A percentile compares a stretch with the other conserved stretches of the same genome.
These are phyloP conservation scores for Plasmodium inui DNA, from an alignment of 169 alveolate species.

Conservation along the genomic window DNA sequence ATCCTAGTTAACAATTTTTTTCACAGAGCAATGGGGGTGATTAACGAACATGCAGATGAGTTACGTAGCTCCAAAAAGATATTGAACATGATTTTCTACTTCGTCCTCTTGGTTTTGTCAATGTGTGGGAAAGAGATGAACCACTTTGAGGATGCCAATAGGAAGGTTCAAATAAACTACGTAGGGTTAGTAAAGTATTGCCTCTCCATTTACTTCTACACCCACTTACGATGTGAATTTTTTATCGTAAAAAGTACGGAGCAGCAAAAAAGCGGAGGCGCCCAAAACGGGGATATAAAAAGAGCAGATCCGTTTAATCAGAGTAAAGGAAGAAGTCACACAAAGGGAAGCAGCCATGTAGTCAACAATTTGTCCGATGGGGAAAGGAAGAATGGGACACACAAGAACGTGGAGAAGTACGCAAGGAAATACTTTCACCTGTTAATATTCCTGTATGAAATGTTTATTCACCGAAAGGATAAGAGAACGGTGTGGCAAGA, in stretches of 20 bases:
- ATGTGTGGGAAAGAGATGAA: constrained; percentile 18
- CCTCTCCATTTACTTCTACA: constrained; percentile 17
- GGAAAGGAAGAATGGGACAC: background rate
- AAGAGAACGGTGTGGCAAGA: background rate
- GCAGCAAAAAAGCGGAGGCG: background rate
- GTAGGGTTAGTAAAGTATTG: constrained; percentile 7
- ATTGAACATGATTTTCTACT: constrained; percentile 35
- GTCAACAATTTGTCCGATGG: background rate
- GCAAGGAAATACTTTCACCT: constrained; percentile 27
- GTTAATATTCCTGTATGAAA: constrained; percentile 32
- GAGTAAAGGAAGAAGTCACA: background rate
- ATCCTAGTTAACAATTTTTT: constrained; percentile 41
- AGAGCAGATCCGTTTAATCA: background rate
- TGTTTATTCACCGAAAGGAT: constrained; percentile 41
- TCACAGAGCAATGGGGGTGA: constrained; percentile 9
- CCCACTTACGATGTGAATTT: background rate
- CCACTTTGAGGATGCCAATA: constrained; percentile 11
- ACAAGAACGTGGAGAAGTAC: constrained; percentile 17
- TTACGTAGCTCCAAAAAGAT: constrained; percentile 4
- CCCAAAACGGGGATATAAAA: background rate
- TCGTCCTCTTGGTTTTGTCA: constrained; percentile 11
- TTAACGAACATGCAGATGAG: constrained; percentile 16
- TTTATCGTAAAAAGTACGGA: background rate
- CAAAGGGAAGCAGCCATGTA: background rate
- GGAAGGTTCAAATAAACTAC: constrained; percentile 11